Evolutionary conservation across 768 basidiomycete genomes (phyloP).

Genomic region (Rhodocollybia butyracea): DNA sequence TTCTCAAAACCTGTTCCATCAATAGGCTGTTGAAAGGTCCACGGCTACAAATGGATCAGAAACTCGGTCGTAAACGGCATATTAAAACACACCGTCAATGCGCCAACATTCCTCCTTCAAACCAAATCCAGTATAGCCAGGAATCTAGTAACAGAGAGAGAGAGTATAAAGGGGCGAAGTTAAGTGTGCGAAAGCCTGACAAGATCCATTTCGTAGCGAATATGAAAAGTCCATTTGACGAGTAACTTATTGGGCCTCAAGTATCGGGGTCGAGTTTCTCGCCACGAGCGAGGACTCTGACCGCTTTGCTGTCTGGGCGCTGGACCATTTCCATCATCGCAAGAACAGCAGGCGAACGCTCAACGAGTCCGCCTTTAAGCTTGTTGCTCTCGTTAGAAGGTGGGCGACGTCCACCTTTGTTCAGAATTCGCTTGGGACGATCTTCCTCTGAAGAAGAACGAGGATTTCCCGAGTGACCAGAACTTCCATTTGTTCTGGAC

Average conservation of each 20-base stretch:
- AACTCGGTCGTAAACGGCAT: too few species aligned
- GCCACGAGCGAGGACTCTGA: conserved; percentile 78
- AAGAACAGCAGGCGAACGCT: conserved; percentile 73
- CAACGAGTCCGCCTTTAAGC: conserved; percentile 50
- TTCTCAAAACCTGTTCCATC: background rate
- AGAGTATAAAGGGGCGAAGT: background rate
- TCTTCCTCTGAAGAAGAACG: conserved; percentile 20
- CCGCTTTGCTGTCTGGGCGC: conserved; percentile 64
- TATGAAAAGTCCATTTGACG: background rate
- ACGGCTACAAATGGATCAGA: background rate
- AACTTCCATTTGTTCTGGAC: background rate
- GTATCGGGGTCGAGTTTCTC: conserved; percentile 71
- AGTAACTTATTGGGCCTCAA: conserved; percentile 9
- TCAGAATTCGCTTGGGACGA: conserved; percentile 18
- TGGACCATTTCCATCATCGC: conserved; percentile 79
- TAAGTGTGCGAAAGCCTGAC: background rate
- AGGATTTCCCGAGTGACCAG: background rate
- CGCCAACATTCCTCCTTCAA: background rate
- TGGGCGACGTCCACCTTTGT: background rate
- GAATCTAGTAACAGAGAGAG: background rate
- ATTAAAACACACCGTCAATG: background rate
- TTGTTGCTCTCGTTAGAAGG: conserved; percentile 19
- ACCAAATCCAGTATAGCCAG: background rate
- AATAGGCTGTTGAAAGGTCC: background rate
- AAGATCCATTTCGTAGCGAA: background rate